Conservation (phyloP, 345 rosid species). For the Excoecaria cochinchinensis region DNA sequence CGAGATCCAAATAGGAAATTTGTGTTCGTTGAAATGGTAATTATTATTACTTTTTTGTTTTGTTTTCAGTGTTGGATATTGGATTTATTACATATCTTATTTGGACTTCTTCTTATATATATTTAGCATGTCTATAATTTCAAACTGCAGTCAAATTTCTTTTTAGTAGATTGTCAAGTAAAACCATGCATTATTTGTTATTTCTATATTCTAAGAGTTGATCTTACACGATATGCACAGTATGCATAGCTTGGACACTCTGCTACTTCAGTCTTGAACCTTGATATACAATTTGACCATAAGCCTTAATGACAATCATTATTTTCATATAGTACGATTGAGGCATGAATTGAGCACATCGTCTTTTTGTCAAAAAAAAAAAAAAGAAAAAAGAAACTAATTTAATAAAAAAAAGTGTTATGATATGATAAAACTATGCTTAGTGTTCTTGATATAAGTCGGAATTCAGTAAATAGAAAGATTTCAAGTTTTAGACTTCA, state of each 20-base stretch:
- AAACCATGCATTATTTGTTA: too few species aligned
- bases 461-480: not conserved
- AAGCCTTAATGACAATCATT: not conserved
- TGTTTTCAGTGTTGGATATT: not conserved
- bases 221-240: not conserved
- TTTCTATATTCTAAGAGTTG: not conserved
- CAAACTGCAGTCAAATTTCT: not conserved
- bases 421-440: not conserved
- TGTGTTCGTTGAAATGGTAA: constrained; percentile 78
- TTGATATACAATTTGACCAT: not conserved
- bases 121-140: not conserved
- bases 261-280: not conserved
- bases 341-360: not conserved
- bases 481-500: not conserved
- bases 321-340: not conserved
- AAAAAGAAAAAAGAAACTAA: not conserved
- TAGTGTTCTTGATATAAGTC: not conserved
- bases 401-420: not conserved
- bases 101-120: not conserved
- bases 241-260: not conserved
- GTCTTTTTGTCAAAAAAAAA: not conserved
- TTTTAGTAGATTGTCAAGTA: not conserved
- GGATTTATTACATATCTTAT: not conserved
- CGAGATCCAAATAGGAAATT: constrained; percentile 77
- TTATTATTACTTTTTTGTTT: not conserved